Base-by-base conservation (phyloP, 805 yeast genomes). In the Nakazawaea ernobii region DNA sequence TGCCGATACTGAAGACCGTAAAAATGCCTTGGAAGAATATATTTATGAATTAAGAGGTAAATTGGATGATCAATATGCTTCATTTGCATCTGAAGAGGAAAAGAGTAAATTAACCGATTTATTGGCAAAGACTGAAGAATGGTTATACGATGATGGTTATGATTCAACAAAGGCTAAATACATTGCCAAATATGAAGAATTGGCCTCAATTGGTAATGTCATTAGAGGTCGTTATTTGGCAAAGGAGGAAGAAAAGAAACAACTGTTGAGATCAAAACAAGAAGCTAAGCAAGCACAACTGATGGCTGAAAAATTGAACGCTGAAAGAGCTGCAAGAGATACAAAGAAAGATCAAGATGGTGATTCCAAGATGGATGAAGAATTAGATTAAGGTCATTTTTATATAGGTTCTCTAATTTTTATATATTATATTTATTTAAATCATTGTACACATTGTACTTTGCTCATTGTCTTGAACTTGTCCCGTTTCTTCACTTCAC, bases 21-120 rank as follows among this genome's bases (percentile, higher is more conserved):
- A 94, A 85, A 94, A 94, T 69, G 94, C 96, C 55, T 78, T 94
- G 53, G 99, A 94, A 78, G 99, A 94, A 78, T 94, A 94, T 79
- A 94, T 94, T 63, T 94, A 94, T 74, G 95, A 89, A 61, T 82
- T 92, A 71, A 86, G 99, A 75, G 96, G 95, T 67, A 94, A 94
- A 76, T 77, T 94, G 63, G 98, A 91, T 51, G 99, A 90, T 49
- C 83, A 82, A 60, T 92, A 92, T 67, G 78, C 86, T 57, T 82
- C 75, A 59, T 94, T 91, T 66, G 97, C 97, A 49, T 77, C 86
- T 56, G 95, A 85, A 51, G 89, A 82, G 61, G 99, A 94, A 79
- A 92, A 92, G 80, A 73, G 71, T 55, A 86, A 79, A 63, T 77
- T 94, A 62, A 67, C 78, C 43, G 86, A 72, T 52, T 77, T 85